Evolutionary conservation across 306 rosid species (phyloP).

Genomic region (Leucaena leucocephala): DNA sequence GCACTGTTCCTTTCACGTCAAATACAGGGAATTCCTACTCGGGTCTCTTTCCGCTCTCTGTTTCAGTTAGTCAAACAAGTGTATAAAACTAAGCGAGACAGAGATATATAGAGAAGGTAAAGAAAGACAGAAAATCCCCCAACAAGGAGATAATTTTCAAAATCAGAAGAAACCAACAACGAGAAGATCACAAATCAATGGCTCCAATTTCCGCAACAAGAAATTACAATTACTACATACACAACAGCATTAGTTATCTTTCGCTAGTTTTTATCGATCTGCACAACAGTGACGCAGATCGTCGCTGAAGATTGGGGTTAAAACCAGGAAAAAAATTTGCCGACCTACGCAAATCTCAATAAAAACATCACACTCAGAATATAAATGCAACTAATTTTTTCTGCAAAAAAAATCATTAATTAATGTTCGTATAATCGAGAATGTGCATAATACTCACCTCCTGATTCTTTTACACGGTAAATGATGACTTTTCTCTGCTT

Average conservation of each 20-base stretch:
- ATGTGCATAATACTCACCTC: neutral
- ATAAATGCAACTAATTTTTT: neutral
- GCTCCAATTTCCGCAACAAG: conserved; percentile 42
- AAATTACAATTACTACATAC: neutral
- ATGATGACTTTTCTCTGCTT: conserved; percentile 30
- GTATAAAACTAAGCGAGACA: neutral
- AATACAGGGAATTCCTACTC: neutral
- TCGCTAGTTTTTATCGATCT: conserved; percentile 43
- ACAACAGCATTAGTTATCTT: neutral
- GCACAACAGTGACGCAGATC: conserved; percentile 24
- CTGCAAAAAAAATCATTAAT: neutral
- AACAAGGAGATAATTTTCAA: no score
- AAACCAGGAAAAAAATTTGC: neutral
- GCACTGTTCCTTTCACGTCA: conserved; percentile 28
- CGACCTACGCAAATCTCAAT: conserved; percentile 64
- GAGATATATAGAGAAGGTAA: neutral
- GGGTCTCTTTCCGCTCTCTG: conserved; percentile 3
- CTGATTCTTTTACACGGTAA: conserved; percentile 5
- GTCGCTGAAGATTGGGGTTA: neutral
- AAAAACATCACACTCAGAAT: conserved; percentile 23
- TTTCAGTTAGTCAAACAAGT: neutral
- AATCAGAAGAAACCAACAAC: neutral
- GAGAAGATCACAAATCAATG: conserved; percentile 54
- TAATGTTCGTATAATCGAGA: neutral
- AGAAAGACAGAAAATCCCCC: neutral